These are phyloP conservation scores for Aristolochia californica DNA, from an alignment of 164 flowering plant species.

Conservation along the genomic window DNA sequence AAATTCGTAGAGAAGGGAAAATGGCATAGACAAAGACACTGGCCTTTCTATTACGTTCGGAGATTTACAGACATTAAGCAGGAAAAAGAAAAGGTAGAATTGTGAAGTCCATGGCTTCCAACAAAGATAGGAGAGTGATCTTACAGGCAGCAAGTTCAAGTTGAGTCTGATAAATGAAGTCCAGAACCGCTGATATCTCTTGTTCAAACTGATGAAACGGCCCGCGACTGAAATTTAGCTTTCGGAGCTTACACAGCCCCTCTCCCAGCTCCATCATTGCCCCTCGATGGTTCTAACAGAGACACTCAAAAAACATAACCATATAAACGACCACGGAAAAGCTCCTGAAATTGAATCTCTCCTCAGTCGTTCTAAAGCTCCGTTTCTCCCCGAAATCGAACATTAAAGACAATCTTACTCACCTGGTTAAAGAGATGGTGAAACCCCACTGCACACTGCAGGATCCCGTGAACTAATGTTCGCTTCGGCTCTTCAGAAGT, in stretches of 20 bases:
- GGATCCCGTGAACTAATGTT: constrained; percentile 63
- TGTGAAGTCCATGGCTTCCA: no score
- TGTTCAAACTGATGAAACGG: constrained; percentile 65
- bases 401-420: not conserved
- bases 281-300: constrained; percentile 64
- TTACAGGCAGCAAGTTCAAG: constrained; percentile 85
- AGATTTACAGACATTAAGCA: no score
- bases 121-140: constrained; percentile 5
- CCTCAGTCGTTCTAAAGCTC: not conserved
- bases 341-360: not conserved
- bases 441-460: constrained; percentile 85
- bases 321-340: not conserved
- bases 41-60: no score
- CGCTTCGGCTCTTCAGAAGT: constrained; percentile 52
- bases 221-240: constrained; percentile 54
- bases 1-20: no score
- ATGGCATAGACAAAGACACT: no score
- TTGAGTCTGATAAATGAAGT: constrained; percentile 77
- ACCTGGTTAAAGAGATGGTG: constrained; percentile 77
- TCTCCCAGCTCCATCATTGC: constrained; percentile 98
- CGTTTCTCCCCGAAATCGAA: not conserved
- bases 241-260: constrained; percentile 71
- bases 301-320: not conserved
- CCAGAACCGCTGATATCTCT: constrained; percentile 54
- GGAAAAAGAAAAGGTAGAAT: no score